A percentile compares a stretch with the other conserved stretches of the same genome.
phyloP scores from a whole-genome alignment of 108 stramenopile species.

The Pseudonitzschia pungens region DNA sequence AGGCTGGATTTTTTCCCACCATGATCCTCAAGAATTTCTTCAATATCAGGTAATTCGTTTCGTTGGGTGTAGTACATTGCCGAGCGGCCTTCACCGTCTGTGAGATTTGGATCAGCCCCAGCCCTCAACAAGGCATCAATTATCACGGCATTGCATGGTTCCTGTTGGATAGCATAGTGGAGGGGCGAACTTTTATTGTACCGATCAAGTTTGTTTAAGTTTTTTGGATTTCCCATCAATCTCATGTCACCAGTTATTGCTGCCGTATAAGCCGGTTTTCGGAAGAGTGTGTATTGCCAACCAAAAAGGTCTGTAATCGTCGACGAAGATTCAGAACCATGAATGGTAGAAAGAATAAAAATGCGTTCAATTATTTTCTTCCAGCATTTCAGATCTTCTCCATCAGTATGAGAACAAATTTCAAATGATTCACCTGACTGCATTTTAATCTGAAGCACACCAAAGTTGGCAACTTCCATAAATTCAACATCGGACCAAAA shows the following conservation, averaged over 20 bases:
- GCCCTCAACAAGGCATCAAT: slow-evolving; percentile 32
- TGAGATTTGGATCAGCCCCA: slow-evolving; percentile 43
- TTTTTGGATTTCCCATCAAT: slow-evolving; percentile 17
- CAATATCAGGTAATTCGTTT: slow-evolving; percentile 27
- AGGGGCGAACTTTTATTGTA: slow-evolving; percentile 45
- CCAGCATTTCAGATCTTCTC: slow-evolving; percentile 26
- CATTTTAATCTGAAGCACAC: slow-evolving; percentile 16
- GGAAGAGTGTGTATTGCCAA: slow-evolving; percentile 45
- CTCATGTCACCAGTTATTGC: slow-evolving; percentile 29
- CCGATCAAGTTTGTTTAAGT: slow-evolving; percentile 33
- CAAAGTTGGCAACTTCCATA: neutral
- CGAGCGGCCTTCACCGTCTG: slow-evolving; percentile 31
- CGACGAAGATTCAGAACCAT: neutral
- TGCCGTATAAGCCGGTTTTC: slow-evolving; percentile 37
- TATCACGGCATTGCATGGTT: slow-evolving; percentile 14
- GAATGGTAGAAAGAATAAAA: slow-evolving; percentile 18
- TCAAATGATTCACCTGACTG: slow-evolving; percentile 13
- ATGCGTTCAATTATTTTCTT: slow-evolving; percentile 33
- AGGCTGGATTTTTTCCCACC: slow-evolving; percentile 30
- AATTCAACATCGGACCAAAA: slow-evolving; percentile 32
- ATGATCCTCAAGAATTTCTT: slow-evolving; percentile 10
- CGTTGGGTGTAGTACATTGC: slow-evolving; percentile 40
- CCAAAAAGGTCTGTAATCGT: slow-evolving; percentile 22
- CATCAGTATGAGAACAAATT: neutral
- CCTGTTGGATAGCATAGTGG: slow-evolving; percentile 41